Base-by-base conservation (phyloP, 805 yeast genomes). In the Saccharomycopsis oosterbeekiorum region DNA sequence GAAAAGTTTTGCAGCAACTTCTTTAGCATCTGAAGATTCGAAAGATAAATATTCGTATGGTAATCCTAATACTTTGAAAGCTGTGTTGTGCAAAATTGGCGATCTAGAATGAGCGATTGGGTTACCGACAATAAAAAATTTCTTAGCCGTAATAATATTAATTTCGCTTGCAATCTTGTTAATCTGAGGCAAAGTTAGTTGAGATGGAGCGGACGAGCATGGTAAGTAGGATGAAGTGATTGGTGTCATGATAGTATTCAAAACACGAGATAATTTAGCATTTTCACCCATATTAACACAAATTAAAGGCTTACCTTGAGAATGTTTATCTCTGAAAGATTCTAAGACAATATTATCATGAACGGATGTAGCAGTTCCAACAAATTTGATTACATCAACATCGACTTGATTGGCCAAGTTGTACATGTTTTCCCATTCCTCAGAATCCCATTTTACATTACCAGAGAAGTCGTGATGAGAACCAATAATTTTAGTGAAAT, bases 91-190 rank as follows among this genome's bases (percentile, higher is more conserved):
- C 67, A 94, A 78, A 17, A 80, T 75, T 53, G 99, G 99, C 1
- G 97, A 91, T 71, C 90, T 83, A 1, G 98, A 91, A 71, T 92
- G 97, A 9, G 81, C 73, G 60, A 92, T 80, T 58, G 98, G 97
- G 12, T 78, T 74, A 5, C 98, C 98, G 64, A 85, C 86, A 63
- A 92, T 84, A 72, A 80, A 88, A 67, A 84, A 88, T 62, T 82
- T 76, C 73, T 83, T 80, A 19, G 80, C 60, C 64, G 8, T 73
- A 64, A 84, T 76, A n/a, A 84, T 84, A 51, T 97, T 97, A 65
- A 89, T 76, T 42, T 78, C 74, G 15, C 80, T 68, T 59, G 78
- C 78, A 2, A 84, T 75, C 60, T 77, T 70, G 72, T 91, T 84
- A 65, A 89, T 83, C 69, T 88, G 82, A 57, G 75, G 73, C 40